Evolutionary conservation across 352 stramenopile species (phyloP), one percentile per base, ranked within the genome.

Genomic region (Phytopythium oedochilum): DNA sequence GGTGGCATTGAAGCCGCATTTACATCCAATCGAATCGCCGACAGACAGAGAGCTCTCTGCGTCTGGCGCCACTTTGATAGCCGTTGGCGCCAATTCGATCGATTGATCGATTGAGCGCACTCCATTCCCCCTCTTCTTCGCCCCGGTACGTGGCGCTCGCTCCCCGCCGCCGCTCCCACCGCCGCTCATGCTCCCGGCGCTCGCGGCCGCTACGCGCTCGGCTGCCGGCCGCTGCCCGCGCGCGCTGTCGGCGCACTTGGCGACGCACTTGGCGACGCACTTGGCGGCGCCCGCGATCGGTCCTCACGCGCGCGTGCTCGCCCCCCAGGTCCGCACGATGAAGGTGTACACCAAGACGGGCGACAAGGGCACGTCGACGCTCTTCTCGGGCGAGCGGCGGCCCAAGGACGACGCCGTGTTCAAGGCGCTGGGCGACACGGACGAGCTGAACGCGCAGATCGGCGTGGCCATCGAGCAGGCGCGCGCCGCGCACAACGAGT

Each of bases 271-370:
- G 23, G 7, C 31, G 39, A 26, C 17, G 14, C 8, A n/a, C n/a
- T n/a, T 23, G 28, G 9, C 18, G 11, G 28, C 36, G 15, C 2
- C 25, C n/a, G 23, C 23, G 48, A 14, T 3, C 35, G 18, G n/a
- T 42, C 20, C 55, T 36, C 57, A 46, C 53, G n/a, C 25, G 7
- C 53, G 53, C 53, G 53, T 39, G 36, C 38, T 23, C n/a, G 23
- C 29, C 12, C 5, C 1, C 25, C 46, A 53, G 46, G 46, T 38
- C 15, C 57, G 69, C 28, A 49, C 66, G 53, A 91, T 94, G 78
- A 95, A 95, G 65, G 85, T 97, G 48, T 97, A 97, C 77, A 97
- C 90, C 35, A 92, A 92, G 54, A 96, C 89, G 0, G 90, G 90
- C 39, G 90, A 97, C 69, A 97, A 96, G 60, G 90, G 89, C 49